Evolutionary conservation across 78 protist genomes (phyloP).

Genomic region (Pigoraptor vietnamica): DNA sequence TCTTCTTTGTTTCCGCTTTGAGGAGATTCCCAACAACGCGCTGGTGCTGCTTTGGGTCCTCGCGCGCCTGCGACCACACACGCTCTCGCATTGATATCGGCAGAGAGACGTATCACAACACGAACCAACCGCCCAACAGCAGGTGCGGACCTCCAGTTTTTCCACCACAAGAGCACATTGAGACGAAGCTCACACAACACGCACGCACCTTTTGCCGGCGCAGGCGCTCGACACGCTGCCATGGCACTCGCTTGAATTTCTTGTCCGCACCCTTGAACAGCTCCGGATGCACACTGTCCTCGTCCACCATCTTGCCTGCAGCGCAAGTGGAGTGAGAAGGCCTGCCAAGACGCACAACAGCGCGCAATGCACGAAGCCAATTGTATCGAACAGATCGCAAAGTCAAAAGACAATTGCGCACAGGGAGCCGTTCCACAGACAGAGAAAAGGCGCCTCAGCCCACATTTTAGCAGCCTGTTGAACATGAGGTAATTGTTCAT

Average conservation of each 20-base stretch:
- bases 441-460: no score
- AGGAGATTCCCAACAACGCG: neutral
- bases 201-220: neutral
- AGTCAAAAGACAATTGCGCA: no score
- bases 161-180: no score
- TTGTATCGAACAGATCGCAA: no score
- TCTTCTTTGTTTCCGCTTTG: neutral
- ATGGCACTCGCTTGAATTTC: neutral
- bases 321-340: no score
- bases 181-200: neutral
- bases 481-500: conserved; percentile 69
- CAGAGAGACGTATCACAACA: neutral
- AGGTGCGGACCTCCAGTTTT: no score
- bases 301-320: neutral
- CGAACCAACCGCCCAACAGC: no score
- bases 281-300: neutral
- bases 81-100: neutral
- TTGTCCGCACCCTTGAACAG: neutral
- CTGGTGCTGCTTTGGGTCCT: neutral
- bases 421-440: no score
- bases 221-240: neutral
- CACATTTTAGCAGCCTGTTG: conserved; percentile 6
- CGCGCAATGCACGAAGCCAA: no score
- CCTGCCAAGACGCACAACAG: no score
- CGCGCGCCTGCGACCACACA: neutral